phyloP scores from a whole-genome alignment of 2,329 filamentous ascomycete genomes.

The Calcarisporium arbuscula region DNA sequence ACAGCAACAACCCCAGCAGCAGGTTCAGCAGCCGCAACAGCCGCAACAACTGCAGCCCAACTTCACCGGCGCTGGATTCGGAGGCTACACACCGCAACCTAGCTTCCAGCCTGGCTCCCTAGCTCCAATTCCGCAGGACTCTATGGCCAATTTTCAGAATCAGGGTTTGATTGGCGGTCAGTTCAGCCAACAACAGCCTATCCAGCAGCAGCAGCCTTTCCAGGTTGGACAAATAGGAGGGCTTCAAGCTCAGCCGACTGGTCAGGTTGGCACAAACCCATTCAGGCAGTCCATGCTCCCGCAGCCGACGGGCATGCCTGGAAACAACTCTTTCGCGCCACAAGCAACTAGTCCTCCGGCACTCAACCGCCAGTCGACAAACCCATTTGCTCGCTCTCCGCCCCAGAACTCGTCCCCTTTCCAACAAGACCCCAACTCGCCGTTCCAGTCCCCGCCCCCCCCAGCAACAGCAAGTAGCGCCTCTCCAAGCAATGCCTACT shows the following conservation, averaged over 20 bases:
- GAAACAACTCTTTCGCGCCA: slow-evolving; percentile 25
- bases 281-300: slow-evolving; percentile 83
- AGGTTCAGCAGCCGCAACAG: slow-evolving; percentile 31
- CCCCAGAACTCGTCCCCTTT: slow-evolving; percentile 34
- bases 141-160: slow-evolving; percentile 43
- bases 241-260: slow-evolving; percentile 43
- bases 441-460: slow-evolving; percentile 17
- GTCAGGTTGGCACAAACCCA: slow-evolving; percentile 65
- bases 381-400: slow-evolving; percentile 73
- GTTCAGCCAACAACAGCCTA: slow-evolving; percentile 17
- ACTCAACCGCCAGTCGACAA: slow-evolving; percentile 63
- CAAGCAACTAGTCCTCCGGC: slow-evolving; percentile 35
- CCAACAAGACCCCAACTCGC: too few species aligned
- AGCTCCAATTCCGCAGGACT: slow-evolving; percentile 52
- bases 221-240: slow-evolving; percentile 34
- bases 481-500: slow-evolving; percentile 42
- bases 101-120: slow-evolving; percentile 48
- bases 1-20: slow-evolving; percentile 27
- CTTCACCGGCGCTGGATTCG: slow-evolving; percentile 71
- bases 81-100: slow-evolving; percentile 67
- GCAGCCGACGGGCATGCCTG: slow-evolving; percentile 43
- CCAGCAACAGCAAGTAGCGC: slow-evolving; percentile 22
- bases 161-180: slow-evolving; percentile 14
- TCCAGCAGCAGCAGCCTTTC: slow-evolving; percentile 32
- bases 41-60: slow-evolving; percentile 39